These are phyloP conservation scores for Parmelia sp. DNA, from an alignment of 495 filamentous ascomycete species.

Conservation along the genomic window DNA sequence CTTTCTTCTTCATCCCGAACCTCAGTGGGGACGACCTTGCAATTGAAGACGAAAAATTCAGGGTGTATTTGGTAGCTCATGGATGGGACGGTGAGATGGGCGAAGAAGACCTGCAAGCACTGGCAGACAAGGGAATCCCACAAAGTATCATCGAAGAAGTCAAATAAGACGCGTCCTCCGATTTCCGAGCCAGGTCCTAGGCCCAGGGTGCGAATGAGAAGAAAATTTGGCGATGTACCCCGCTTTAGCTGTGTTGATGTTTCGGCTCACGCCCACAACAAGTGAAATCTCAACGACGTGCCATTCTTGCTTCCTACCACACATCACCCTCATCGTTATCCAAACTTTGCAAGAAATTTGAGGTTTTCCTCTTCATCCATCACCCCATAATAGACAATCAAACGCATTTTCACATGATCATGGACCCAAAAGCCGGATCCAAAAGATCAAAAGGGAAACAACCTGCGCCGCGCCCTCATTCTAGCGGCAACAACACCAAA, in stretches of 20 bases:
- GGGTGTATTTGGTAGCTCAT: slow-evolving; percentile 40
- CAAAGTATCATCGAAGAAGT: slow-evolving; percentile 4
- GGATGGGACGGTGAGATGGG: slow-evolving; percentile 48
- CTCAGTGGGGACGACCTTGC: slow-evolving; percentile 41
- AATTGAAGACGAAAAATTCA: slow-evolving; percentile 39
- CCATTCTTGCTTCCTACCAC: not conserved
- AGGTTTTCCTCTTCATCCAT: not conserved
- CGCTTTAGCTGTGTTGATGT: not conserved
- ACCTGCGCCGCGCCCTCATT: too few relatives aligned
- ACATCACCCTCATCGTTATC: not conserved
- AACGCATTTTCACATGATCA: not conserved
- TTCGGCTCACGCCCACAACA: not conserved
- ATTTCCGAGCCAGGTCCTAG: not conserved
- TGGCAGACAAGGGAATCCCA: slow-evolving; percentile 29
- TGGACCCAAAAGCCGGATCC: not conserved
- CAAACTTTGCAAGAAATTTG: not conserved
- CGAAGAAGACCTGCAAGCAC: slow-evolving; percentile 34
- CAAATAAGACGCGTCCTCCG: not conserved
- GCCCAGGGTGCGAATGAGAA: not conserved
- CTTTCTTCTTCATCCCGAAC: slow-evolving; percentile 47
- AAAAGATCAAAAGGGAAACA: not conserved
- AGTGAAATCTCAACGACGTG: not conserved
- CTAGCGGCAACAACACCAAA: too few relatives aligned
- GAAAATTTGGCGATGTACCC: not conserved
- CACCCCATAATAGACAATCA: not conserved